phyloP scores from a whole-genome alignment of 2,329 filamentous ascomycete species.

The Chaetomium strumarium region DNA sequence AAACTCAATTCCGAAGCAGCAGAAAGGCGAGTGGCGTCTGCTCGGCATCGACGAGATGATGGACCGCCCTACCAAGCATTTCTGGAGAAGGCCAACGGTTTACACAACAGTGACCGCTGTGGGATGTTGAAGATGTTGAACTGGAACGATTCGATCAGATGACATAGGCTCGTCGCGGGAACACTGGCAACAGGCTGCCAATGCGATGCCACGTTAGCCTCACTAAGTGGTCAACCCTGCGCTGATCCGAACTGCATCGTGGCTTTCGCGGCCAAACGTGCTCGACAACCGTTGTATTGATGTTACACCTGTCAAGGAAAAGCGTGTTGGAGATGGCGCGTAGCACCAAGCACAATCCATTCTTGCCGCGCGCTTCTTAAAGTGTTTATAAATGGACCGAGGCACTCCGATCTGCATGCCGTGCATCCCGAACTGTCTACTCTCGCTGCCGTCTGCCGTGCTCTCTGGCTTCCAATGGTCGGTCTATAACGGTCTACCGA shows the following conservation, averaged over 20 bases:
- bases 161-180: background rate
- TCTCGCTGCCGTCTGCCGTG: background rate
- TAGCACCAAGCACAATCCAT: background rate
- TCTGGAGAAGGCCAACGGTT: too few species aligned
- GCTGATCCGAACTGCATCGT: background rate
- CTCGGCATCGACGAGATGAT: constrained; percentile 3
- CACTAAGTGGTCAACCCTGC: background rate
- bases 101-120: background rate
- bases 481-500: too few species aligned
- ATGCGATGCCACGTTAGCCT: background rate
- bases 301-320: background rate
- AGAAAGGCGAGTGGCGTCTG: constrained; percentile 9
- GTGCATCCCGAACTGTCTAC: background rate
- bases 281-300: background rate
- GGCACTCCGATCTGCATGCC: background rate
- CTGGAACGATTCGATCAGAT: background rate
- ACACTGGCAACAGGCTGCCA: background rate
- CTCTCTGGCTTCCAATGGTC: background rate
- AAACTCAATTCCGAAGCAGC: constrained; percentile 8
- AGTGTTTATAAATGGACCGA: background rate
- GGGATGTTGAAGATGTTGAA: background rate
- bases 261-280: background rate
- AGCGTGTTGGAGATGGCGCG: background rate
- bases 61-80: too few species aligned
- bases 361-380: constrained; percentile 3